phyloP scores from a whole-genome alignment of 2,329 filamentous ascomycete species.

The Pseudocercospora pini-densiflorae region DNA sequence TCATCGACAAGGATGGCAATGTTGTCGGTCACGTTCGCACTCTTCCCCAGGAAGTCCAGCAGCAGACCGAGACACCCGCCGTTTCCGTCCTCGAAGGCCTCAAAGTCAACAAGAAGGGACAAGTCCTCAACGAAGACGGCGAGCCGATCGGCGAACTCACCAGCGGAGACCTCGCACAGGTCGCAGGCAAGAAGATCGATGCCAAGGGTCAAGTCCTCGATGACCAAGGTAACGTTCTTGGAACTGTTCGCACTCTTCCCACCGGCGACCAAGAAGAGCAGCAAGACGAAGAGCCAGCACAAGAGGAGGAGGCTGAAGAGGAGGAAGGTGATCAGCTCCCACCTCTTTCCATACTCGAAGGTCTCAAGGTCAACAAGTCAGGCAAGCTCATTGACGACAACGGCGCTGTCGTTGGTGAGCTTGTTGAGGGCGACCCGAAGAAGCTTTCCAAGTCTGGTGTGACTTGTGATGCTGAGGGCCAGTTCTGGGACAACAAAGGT shows the following conservation, averaged over 20 bases:
- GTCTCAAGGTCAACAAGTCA: slow-evolving; percentile 55
- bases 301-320: slow-evolving; percentile 31
- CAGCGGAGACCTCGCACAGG: slow-evolving; percentile 64
- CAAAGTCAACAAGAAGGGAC: slow-evolving; percentile 64
- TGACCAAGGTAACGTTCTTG: slow-evolving; percentile 64
- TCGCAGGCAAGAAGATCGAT: slow-evolving; percentile 67
- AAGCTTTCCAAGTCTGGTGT: slow-evolving; percentile 56
- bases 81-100: slow-evolving; percentile 57
- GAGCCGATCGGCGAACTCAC: slow-evolving; percentile 58
- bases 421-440: slow-evolving; percentile 57
- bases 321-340: slow-evolving; percentile 46
- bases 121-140: slow-evolving; percentile 58
- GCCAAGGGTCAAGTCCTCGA: slow-evolving; percentile 67
- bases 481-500: slow-evolving; percentile 60
- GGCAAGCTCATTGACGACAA: slow-evolving; percentile 55
- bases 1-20: slow-evolving; percentile 67
- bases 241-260: slow-evolving; percentile 58
- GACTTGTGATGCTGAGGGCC: slow-evolving; percentile 52
- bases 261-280: slow-evolving; percentile 39
- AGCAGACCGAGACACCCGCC: slow-evolving; percentile 35
- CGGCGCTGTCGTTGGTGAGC: slow-evolving; percentile 54
- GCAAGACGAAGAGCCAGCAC: slow-evolving; percentile 36
- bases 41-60: slow-evolving; percentile 48
- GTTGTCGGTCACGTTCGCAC: slow-evolving; percentile 65
- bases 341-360: slow-evolving; percentile 55